Evolutionary conservation across 257 asterid species (phyloP).

Genomic region (Fraxinus pennsylvanica): DNA sequence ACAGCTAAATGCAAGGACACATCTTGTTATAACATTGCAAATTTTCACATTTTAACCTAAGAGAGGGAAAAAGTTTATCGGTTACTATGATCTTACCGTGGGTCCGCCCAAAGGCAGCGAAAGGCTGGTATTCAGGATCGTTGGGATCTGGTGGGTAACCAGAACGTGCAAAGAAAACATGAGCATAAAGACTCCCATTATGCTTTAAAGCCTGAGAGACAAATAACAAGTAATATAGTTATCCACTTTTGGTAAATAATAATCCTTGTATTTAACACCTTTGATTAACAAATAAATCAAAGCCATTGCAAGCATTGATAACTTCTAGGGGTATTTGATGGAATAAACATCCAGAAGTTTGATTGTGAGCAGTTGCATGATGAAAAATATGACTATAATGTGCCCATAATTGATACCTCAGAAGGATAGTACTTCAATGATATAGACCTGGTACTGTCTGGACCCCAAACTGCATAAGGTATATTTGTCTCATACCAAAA

Average conservation of each 20-base stretch:
- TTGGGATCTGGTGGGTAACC: slow-evolving; percentile 88
- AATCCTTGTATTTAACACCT: background rate
- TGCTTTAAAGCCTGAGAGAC: slow-evolving; percentile 68
- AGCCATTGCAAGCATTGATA: background rate
- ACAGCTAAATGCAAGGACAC: slow-evolving; percentile 53
- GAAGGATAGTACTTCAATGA: slow-evolving; percentile 79
- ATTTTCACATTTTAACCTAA: background rate
- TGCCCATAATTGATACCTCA: slow-evolving; percentile 53
- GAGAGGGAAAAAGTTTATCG: slow-evolving; percentile 4
- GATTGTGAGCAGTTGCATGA: slow-evolving; percentile 15
- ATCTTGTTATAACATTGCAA: slow-evolving; percentile 20
- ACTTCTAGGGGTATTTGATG: background rate
- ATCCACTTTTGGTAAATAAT: background rate
- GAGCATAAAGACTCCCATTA: slow-evolving; percentile 93
- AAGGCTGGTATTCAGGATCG: slow-evolving; percentile 90
- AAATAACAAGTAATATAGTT: slow-evolving; percentile 16
- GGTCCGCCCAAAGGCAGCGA: slow-evolving; percentile 79
- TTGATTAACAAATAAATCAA: background rate
- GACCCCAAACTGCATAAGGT: slow-evolving; percentile 94
- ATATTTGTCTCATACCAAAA: slow-evolving; percentile 93
- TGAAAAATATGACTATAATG: slow-evolving; percentile 9
- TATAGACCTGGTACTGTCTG: slow-evolving; percentile 69
- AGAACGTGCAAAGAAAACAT: slow-evolving; percentile 90
- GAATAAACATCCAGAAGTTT: slow-evolving; percentile 10
- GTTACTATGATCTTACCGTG: slow-evolving; percentile 53